A percentile compares a stretch with the other conserved stretches of the same genome.
These are phyloP conservation scores for Botryosphaeria dothidea DNA, from an alignment of 2,329 filamentous ascomycete species.

Conservation along the genomic window DNA sequence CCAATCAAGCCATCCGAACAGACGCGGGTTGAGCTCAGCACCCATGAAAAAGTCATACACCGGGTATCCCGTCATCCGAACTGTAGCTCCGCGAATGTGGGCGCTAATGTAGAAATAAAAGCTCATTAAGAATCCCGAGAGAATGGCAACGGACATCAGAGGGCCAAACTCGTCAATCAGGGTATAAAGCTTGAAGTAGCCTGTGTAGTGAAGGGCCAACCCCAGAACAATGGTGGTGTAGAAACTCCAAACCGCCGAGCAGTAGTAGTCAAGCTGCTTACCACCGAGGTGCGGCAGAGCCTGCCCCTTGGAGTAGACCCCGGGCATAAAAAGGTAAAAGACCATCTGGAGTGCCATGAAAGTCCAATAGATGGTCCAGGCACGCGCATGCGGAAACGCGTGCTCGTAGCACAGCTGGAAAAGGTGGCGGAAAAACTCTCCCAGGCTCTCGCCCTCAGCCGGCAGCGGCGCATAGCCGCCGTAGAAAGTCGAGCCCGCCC, in stretches of 20 bases:
- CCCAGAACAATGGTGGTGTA: slow-evolving; percentile 79
- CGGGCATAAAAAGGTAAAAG: slow-evolving; percentile 83
- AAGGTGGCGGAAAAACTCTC: slow-evolving; percentile 73
- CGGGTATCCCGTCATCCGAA: slow-evolving; percentile 84
- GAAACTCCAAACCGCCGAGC: slow-evolving; percentile 83
- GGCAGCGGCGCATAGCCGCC: slow-evolving; percentile 76
- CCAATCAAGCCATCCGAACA: slow-evolving; percentile 83
- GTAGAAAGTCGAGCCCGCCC: slow-evolving; percentile 93
- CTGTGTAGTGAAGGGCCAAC: slow-evolving; percentile 74
- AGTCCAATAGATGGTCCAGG: slow-evolving; percentile 92
- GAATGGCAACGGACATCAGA: slow-evolving; percentile 87
- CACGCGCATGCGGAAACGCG: slow-evolving; percentile 78
- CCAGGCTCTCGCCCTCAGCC: slow-evolving; percentile 63
- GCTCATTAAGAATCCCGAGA: slow-evolving; percentile 83
- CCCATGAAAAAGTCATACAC: slow-evolving; percentile 93
- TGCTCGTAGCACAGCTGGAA: slow-evolving; percentile 74
- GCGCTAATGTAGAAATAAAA: slow-evolving; percentile 86
- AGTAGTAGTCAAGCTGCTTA: slow-evolving; percentile 91
- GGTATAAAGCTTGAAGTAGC: slow-evolving; percentile 85
- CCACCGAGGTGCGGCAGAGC: slow-evolving; percentile 78
- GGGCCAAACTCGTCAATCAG: slow-evolving; percentile 95
- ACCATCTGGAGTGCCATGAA: slow-evolving; percentile 84
- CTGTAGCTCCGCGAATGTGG: slow-evolving; percentile 74
- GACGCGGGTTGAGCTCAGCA: slow-evolving; percentile 79
- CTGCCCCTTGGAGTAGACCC: slow-evolving; percentile 85